Conservation (phyloP, 352 stramenopile species). For the Elongisporangium prolatum region DNA sequence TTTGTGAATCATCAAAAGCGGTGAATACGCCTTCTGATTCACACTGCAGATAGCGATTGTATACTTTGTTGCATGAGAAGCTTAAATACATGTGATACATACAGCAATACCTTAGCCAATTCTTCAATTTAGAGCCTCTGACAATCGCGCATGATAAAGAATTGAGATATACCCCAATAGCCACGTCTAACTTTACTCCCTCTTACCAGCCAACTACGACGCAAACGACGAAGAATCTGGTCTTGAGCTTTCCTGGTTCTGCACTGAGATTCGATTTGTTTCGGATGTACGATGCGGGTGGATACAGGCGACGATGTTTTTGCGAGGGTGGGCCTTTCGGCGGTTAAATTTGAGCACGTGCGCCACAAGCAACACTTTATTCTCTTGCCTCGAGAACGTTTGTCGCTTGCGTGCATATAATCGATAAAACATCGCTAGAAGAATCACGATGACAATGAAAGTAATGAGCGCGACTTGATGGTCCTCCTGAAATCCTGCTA, state of each 20-base stretch:
- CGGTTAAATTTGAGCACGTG: slow-evolving; percentile 23
- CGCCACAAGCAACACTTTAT: slow-evolving; percentile 15
- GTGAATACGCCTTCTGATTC: too few species aligned
- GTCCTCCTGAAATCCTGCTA: slow-evolving; percentile 12
- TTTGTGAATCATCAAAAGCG: slow-evolving; percentile 37
- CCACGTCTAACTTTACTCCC: too few species aligned
- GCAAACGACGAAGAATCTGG: not conserved
- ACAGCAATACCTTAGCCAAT: too few species aligned
- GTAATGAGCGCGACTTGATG: not conserved
- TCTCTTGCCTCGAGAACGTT: slow-evolving; percentile 19
- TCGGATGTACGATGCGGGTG: not conserved
- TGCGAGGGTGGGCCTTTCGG: not conserved
- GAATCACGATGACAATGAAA: slow-evolving; percentile 1
- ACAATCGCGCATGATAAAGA: too few species aligned
- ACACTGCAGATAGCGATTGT: too few species aligned
- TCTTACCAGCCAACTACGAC: not conserved
- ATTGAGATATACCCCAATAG: too few species aligned
- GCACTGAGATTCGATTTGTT: not conserved
- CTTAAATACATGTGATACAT: too few species aligned
- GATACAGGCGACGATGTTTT: not conserved
- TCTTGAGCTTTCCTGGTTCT: not conserved
- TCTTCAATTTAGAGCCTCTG: too few species aligned
- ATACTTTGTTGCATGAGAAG: too few species aligned
- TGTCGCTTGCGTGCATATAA: slow-evolving; percentile 12
- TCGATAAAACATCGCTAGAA: slow-evolving; percentile 13